phyloP scores from a whole-genome alignment of 2,329 filamentous ascomycete species.

The Ophiosphaerella herpotricha region DNA sequence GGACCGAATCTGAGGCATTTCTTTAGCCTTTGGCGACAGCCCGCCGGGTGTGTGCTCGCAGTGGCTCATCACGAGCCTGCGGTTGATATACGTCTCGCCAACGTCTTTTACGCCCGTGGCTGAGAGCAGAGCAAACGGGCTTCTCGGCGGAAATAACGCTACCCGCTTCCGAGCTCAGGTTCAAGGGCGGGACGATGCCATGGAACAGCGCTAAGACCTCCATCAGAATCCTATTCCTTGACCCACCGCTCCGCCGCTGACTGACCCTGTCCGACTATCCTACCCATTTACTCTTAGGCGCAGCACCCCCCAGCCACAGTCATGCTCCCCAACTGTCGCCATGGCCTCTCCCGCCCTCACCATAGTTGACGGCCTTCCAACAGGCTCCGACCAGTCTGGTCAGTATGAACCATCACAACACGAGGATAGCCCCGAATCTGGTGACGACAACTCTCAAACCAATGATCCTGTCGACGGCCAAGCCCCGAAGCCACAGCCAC shows the following conservation, averaged over 20 bases:
- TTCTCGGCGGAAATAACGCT: constrained; percentile 33
- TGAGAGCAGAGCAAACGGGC: constrained; percentile 25
- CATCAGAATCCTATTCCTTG: constrained; percentile 36
- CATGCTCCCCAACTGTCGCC: constrained; percentile 35
- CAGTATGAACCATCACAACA: constrained; percentile 32
- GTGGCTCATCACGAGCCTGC: not conserved
- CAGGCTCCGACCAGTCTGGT: constrained; percentile 32
- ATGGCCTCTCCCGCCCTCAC: constrained; percentile 45
- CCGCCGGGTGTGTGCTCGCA: not conserved
- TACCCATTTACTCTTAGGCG: constrained; percentile 38
- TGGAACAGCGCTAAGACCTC: constrained; percentile 37
- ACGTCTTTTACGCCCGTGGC: constrained; percentile 7
- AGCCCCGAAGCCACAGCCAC: constrained; percentile 40
- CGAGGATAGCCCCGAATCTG: constrained; percentile 37
- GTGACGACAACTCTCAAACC: constrained; percentile 39
- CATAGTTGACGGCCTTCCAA: constrained; percentile 35
- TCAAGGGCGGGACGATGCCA: constrained; percentile 35
- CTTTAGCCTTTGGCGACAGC: not conserved
- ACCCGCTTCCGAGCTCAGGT: constrained; percentile 27
- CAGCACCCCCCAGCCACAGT: constrained; percentile 38
- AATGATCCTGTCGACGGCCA: constrained; percentile 41
- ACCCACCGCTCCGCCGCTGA: constrained; percentile 36
- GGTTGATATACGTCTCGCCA: not conserved
- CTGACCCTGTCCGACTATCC: constrained; percentile 27
- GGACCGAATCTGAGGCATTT: not conserved